A percentile compares a stretch with the other conserved stretches of the same genome.
Evolutionary conservation across 331 rosid genomes (phyloP).

Genomic region (Spiraea crenata): DNA sequence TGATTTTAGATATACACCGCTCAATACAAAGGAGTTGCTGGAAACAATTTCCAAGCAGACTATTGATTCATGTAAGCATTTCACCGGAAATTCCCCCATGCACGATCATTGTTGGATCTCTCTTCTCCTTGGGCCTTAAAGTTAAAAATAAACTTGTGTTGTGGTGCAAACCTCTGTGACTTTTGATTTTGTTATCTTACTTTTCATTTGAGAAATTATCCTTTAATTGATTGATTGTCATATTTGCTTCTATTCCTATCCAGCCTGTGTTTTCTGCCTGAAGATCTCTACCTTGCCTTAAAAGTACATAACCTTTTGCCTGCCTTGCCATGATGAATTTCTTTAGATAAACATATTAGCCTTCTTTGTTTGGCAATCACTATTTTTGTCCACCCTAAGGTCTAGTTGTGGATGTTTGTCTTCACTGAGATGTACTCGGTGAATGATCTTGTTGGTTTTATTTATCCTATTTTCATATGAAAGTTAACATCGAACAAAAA

Average conservation of each 20-base stretch:
- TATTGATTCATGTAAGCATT: constrained; percentile 74
- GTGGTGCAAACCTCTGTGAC: neutral
- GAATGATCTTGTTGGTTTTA: neutral
- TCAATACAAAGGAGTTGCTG: constrained; percentile 70
- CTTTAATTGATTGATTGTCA: neutral
- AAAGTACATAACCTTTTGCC: neutral
- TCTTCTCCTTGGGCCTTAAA: too few relatives aligned
- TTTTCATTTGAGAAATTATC: neutral
- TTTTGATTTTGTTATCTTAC: neutral
- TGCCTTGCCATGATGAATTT: neutral
- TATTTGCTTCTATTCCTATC: neutral
- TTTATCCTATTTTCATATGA: neutral
- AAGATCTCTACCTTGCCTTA: neutral
- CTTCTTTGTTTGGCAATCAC: neutral
- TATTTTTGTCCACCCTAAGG: neutral
- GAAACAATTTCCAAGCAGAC: constrained; percentile 70
- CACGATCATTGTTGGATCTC: too few relatives aligned
- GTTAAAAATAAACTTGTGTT: too few relatives aligned
- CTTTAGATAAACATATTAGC: neutral
- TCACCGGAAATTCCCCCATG: neutral
- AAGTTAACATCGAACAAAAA: neutral
- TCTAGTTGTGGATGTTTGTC: neutral
- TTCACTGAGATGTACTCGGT: neutral
- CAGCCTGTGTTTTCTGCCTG: neutral
- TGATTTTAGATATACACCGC: constrained; percentile 77